These are phyloP conservation scores for Tripterygium wilfordii DNA, from an alignment of 177 flowering plant genomes.

Conservation along the genomic window DNA sequence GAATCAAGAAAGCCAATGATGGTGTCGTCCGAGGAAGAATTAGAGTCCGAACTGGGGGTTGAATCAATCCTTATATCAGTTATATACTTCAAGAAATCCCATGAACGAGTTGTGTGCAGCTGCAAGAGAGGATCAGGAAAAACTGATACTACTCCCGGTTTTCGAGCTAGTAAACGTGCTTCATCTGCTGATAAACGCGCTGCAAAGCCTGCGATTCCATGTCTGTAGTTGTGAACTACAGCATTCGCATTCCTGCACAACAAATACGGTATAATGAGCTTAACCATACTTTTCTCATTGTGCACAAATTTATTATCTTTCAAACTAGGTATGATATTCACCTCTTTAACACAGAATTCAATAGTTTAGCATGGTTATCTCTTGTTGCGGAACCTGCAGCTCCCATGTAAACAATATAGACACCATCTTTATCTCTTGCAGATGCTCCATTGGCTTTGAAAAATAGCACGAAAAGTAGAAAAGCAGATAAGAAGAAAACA, in stretches of 20 bases:
- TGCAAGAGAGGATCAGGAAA: slow-evolving; percentile 54
- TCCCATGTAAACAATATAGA: slow-evolving; percentile 77
- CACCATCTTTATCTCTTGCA: slow-evolving; percentile 14
- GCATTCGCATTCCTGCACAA: slow-evolving; percentile 24
- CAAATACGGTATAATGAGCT: no score
- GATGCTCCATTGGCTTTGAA: slow-evolving; percentile 16
- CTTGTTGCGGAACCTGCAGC: slow-evolving; percentile 24
- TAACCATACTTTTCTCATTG: no score
- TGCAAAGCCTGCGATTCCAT: slow-evolving; percentile 72
- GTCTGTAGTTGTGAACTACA: slow-evolving; percentile 41
- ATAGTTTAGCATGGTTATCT: slow-evolving; percentile 32
- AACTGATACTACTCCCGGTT: slow-evolving; percentile 68
- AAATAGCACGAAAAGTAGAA: slow-evolving; percentile 1
- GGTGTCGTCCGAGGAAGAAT: slow-evolving; percentile 21
- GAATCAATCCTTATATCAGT: slow-evolving; percentile 25
- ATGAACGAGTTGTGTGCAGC: slow-evolving; percentile 86
- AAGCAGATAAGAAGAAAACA: background rate
- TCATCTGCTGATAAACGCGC: slow-evolving; percentile 53
- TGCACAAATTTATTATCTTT: no score
- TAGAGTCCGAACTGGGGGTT: slow-evolving; percentile 6
- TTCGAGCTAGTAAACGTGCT: slow-evolving; percentile 33
- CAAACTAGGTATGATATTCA: no score
- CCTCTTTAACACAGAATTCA: slow-evolving; percentile 39
- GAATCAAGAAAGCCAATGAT: slow-evolving; percentile 73
- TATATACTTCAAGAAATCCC: slow-evolving; percentile 69